Evolutionary conservation across 257 asterid species (phyloP).

Genomic region (Penstemon eatonii): DNA sequence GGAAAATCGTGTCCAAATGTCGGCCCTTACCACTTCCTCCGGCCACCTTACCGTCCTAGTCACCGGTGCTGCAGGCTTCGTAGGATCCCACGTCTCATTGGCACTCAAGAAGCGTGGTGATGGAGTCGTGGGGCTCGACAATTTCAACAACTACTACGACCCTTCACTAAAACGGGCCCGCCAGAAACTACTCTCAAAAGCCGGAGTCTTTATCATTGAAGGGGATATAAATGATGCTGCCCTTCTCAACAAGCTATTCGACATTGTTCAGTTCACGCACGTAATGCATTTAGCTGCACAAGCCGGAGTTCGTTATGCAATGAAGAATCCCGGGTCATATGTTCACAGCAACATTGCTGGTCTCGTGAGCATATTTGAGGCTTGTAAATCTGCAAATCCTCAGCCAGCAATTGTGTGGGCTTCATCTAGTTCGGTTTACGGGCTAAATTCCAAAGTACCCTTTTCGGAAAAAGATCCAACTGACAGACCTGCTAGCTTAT

Average conservation of each 20-base stretch:
- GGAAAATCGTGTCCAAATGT: conserved; percentile 28
- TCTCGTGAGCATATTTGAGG: conserved; percentile 44
- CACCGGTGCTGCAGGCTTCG: conserved; percentile 54
- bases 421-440: conserved; percentile 51
- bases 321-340: conserved; percentile 45
- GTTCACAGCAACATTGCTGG: conserved; percentile 50
- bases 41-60: conserved; percentile 35
- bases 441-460: conserved; percentile 43
- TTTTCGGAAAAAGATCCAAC: conserved; percentile 42
- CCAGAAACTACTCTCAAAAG: conserved; percentile 22
- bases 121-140: conserved; percentile 49
- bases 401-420: conserved; percentile 50
- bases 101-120: conserved; percentile 45
- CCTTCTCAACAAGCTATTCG: conserved; percentile 31
- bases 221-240: conserved; percentile 37
- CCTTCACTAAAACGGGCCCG: conserved; percentile 45
- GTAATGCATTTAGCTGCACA: conserved; percentile 55
- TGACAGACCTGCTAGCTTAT: conserved; percentile 43
- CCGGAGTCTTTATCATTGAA: conserved; percentile 35
- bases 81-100: conserved; percentile 45
- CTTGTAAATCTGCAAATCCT: conserved; percentile 44
- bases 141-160: conserved; percentile 44
- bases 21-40: conserved; percentile 27
- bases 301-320: conserved; percentile 52
- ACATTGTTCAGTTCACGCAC: conserved; percentile 37